Percentiles rank a stretch among this genome's conserved stretches.
Conservation (phyloP, 2,329 filamentous ascomycete species). For the Xylogone sp. region DNA sequence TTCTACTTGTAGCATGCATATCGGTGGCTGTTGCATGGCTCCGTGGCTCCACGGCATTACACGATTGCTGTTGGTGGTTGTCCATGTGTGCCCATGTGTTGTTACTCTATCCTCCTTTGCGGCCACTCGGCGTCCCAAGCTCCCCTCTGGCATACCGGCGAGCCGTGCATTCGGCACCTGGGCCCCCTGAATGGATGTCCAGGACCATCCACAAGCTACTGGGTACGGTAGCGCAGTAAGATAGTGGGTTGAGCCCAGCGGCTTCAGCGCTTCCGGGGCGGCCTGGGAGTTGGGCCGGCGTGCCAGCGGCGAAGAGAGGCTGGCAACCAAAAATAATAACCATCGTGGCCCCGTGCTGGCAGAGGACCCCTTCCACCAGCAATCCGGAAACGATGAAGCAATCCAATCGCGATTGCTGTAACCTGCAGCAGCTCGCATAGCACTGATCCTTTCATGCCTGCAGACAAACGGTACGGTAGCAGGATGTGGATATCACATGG, state of each 20-base stretch:
- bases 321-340: neutral
- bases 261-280: neutral
- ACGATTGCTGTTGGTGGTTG: neutral
- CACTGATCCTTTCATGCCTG: neutral
- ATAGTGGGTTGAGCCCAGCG: neutral
- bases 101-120: no score
- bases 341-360: neutral
- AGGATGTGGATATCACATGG: neutral
- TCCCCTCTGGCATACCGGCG: neutral
- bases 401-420: neutral
- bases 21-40: neutral
- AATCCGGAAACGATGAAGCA: neutral
- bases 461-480: neutral
- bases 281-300: neutral
- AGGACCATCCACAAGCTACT: no score
- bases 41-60: neutral
- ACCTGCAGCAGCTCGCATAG: neutral
- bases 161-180: neutral
- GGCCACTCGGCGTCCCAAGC: neutral
- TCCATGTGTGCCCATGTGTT: neutral
- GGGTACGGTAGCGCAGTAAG: no score
- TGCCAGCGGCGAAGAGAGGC: neutral
- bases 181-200: neutral
- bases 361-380: neutral
- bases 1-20: neutral